A percentile compares a stretch with the other conserved stretches of the same genome.
Evolutionary conservation across 2,329 filamentous ascomycete species (phyloP).

Genomic region (Exophiala sp.): DNA sequence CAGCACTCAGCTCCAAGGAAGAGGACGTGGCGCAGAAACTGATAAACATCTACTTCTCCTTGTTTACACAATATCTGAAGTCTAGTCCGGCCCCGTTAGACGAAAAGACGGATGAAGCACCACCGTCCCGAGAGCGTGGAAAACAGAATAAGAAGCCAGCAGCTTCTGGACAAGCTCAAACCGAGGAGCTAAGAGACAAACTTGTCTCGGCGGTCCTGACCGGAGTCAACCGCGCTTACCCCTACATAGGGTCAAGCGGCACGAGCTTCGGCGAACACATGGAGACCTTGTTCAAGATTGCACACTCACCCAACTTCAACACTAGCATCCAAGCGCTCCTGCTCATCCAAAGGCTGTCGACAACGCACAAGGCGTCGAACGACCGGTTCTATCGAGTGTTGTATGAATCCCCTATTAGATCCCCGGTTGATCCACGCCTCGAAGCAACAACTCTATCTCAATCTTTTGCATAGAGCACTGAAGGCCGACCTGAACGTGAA

Average conservation of each 20-base stretch:
- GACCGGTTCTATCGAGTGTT: conserved; percentile 93
- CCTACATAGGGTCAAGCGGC: conserved; percentile 78
- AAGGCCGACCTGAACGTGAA: conserved; percentile 87
- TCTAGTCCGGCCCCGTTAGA: conserved; percentile 41
- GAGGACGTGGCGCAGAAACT: conserved; percentile 72
- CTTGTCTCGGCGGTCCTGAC: conserved; percentile 85
- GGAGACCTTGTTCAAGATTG: conserved; percentile 90
- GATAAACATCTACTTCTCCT: conserved; percentile 82
- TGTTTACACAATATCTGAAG: conserved; percentile 80
- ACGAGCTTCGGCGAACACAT: conserved; percentile 81
- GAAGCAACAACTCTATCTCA: conserved; percentile 92
- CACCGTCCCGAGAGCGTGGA: conserved; percentile 8
- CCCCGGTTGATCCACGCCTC: conserved; percentile 82
- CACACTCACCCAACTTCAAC: conserved; percentile 98
- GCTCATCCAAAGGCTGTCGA: conserved; percentile 85
- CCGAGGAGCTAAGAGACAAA: conserved; percentile 77
- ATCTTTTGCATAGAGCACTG: conserved; percentile 78
- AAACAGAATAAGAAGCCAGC: conserved; percentile 25
- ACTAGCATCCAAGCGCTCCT: conserved; percentile 93
- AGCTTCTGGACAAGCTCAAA: conserved; percentile 37
- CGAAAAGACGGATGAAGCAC: conserved; percentile 21
- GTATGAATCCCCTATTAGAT: conserved; percentile 89
- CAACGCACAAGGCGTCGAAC: conserved; percentile 69
- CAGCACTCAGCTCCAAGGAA: conserved; percentile 79
- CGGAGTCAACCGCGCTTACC: conserved; percentile 91